Conservation (phyloP, 2,329 filamentous ascomycete species). For the Penicillium vulpinum region DNA sequence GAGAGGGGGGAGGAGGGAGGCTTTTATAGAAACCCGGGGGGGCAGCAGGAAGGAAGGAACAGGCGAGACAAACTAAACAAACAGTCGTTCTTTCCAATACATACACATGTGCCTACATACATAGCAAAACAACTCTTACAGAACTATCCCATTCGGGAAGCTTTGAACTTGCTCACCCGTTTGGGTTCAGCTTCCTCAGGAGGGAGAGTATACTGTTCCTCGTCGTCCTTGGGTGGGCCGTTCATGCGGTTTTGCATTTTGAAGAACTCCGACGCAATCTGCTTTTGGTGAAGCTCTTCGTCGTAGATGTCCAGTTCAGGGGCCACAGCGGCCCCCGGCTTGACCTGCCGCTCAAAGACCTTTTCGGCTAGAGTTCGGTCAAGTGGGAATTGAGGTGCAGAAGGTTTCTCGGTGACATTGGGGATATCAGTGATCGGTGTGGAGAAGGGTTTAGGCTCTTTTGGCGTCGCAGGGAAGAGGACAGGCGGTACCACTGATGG, state of each 20-base stretch:
- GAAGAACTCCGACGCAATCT: constrained; percentile 82
- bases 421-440: constrained; percentile 34
- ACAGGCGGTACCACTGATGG: constrained; percentile 29
- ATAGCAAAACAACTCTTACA: not conserved
- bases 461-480: constrained; percentile 41
- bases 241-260: constrained; percentile 80
- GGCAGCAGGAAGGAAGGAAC: not conserved
- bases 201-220: constrained; percentile 66
- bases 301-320: constrained; percentile 68
- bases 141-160: constrained; percentile 43
- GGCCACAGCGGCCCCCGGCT: constrained; percentile 32
- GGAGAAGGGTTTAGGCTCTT: constrained; percentile 41
- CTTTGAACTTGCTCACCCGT: constrained; percentile 50
- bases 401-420: constrained; percentile 20
- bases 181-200: constrained; percentile 60
- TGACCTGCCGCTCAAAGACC: constrained; percentile 54
- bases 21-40: too few relatives aligned
- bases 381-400: constrained; percentile 39
- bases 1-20: not conserved
- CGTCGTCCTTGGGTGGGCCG: constrained; percentile 67
- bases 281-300: constrained; percentile 68
- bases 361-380: constrained; percentile 59
- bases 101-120: too few relatives aligned
- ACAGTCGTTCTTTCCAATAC: not conserved
- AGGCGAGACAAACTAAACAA: constrained; percentile 5